A percentile compares a stretch with the other conserved stretches of the same genome.
phyloP scores from a whole-genome alignment of 805 yeast species.

The Sungouiozyma intestinalis region DNA sequence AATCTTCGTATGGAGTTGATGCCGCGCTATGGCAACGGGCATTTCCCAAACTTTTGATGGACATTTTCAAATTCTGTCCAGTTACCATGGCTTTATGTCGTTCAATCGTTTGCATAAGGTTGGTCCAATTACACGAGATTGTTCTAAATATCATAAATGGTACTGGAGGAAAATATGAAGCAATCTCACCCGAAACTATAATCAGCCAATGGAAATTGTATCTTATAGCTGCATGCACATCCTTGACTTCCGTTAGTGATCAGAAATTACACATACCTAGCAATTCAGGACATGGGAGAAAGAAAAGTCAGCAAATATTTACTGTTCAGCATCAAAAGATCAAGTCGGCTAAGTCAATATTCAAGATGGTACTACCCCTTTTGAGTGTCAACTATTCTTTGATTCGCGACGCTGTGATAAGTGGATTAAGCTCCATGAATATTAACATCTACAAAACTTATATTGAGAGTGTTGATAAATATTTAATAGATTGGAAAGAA shows the following conservation, averaged over 20 bases:
- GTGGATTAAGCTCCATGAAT: conserved; percentile 82
- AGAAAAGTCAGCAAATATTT: conserved; percentile 66
- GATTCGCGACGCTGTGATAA: conserved; percentile 77
- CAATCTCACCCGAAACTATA: conserved; percentile 55
- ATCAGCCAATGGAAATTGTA: conserved; percentile 85
- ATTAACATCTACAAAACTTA: conserved; percentile 79
- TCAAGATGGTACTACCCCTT: conserved; percentile 77
- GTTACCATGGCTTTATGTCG: conserved; percentile 90
- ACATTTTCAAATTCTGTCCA: conserved; percentile 74
- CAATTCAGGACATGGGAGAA: conserved; percentile 51
- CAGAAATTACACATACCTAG: conserved; percentile 64
- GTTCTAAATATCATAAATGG: conserved; percentile 47
- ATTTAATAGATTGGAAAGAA: conserved; percentile 46
- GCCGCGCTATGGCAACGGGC: conserved; percentile 92
- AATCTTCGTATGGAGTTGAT: conserved; percentile 89
- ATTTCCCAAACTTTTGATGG: conserved; percentile 63
- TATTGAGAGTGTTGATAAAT: conserved; percentile 60
- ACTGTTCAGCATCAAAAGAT: conserved; percentile 84
- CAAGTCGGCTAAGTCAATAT: conserved; percentile 84
- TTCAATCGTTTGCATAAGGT: conserved; percentile 76
- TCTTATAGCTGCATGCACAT: conserved; percentile 82
- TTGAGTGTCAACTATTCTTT: conserved; percentile 57
- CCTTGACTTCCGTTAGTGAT: conserved; percentile 80
- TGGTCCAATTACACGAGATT: conserved; percentile 75
- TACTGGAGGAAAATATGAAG: conserved; percentile 20